A percentile compares a stretch with the other conserved stretches of the same genome.
phyloP scores from a whole-genome alignment of 805 yeast genomes.

The Cyberlindnera xishuangbannaensis region DNA sequence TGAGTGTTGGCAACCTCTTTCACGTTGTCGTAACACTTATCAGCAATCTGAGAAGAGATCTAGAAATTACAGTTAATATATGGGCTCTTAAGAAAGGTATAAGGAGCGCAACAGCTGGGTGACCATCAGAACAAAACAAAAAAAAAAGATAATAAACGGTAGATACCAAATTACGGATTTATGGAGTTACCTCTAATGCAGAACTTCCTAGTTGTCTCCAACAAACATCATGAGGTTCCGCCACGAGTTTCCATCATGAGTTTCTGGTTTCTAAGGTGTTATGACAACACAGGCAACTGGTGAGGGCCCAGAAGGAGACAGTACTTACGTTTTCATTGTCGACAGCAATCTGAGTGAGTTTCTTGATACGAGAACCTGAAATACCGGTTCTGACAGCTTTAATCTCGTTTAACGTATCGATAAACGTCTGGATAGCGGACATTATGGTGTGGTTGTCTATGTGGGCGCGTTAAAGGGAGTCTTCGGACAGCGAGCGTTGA shows the following conservation, averaged over 20 bases:
- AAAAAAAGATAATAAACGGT: no score
- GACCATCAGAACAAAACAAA: no score
- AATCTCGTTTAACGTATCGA: constrained; percentile 36
- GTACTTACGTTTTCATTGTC: constrained; percentile 44
- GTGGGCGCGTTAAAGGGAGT: no score
- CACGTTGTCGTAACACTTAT: constrained; percentile 58
- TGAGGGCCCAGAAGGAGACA: no score
- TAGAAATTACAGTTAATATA: constrained; percentile 29
- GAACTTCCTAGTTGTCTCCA: no score
- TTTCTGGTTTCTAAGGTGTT: no score
- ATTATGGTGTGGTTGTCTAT: constrained; percentile 7
- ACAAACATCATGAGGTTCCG: no score
- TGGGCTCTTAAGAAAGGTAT: background rate
- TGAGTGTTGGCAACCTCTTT: constrained; percentile 71
- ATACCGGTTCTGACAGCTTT: constrained; percentile 74
- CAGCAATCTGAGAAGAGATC: constrained; percentile 40
- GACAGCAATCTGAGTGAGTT: constrained; percentile 72
- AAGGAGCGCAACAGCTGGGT: background rate
- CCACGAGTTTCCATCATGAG: no score
- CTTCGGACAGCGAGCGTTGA: no score
- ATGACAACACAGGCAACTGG: no score
- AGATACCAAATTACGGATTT: no score
- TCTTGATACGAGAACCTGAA: constrained; percentile 91
- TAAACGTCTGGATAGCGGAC: constrained; percentile 30
- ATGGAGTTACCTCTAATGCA: no score